phyloP scores from a whole-genome alignment of 2,329 filamentous ascomycete genomes.

The Calonectria hawksworthii region DNA sequence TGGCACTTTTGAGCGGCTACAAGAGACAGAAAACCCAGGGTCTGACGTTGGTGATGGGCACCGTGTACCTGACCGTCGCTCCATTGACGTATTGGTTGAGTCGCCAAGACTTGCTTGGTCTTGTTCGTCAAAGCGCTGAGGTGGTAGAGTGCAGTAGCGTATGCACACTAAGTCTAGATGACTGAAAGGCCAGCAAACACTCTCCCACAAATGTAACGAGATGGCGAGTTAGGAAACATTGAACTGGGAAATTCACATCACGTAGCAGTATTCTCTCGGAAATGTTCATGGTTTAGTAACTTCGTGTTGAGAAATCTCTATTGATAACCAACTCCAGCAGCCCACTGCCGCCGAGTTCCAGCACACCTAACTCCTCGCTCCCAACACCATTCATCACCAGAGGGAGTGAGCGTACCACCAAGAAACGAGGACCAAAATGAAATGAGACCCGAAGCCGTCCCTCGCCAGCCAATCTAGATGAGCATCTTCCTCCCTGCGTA shows the following conservation, averaged over 20 bases:
- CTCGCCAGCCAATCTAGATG: constrained; percentile 15
- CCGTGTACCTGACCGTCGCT: not conserved
- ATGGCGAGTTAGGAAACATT: not conserved
- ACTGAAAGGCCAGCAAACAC: not conserved
- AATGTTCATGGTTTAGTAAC: not conserved
- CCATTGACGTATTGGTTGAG: not conserved
- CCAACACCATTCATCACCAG: not conserved
- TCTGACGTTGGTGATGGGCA: not conserved
- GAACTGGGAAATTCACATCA: not conserved
- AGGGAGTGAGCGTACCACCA: constrained; percentile 7
- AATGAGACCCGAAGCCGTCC: constrained; percentile 3
- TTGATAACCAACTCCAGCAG: constrained; percentile 11
- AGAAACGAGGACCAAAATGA: constrained; percentile 13
- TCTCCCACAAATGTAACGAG: not conserved
- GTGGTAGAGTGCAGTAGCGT: too few relatives aligned
- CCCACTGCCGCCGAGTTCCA: constrained; percentile 16
- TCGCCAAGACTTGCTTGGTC: not conserved
- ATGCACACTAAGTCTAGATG: too few relatives aligned
- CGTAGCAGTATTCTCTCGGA: too few relatives aligned
- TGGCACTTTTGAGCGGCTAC: not conserved
- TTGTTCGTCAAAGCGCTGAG: too few relatives aligned
- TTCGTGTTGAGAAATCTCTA: constrained; percentile 20
- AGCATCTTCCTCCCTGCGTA: not conserved
- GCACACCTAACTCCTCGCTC: constrained; percentile 12
- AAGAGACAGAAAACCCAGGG: not conserved